A percentile compares a stretch with the other conserved stretches of the same genome.
Evolutionary conservation across 805 yeast species (phyloP).

Genomic region (Phaffomyces antillensis): DNA sequence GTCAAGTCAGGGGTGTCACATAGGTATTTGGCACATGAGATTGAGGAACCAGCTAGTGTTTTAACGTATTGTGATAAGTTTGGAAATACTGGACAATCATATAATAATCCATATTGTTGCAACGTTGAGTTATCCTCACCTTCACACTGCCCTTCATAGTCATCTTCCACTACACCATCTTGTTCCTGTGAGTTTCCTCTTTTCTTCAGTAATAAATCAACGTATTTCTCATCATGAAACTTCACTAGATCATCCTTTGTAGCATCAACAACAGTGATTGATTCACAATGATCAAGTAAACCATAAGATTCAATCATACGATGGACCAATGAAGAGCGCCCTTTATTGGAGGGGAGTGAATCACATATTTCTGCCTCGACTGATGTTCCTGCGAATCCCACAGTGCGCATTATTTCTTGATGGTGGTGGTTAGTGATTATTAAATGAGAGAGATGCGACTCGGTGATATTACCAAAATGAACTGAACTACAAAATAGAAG

Average conservation of each 20-base stretch:
- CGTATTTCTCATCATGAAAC: constrained; percentile 44
- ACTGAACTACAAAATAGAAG: neutral
- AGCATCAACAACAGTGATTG: constrained; percentile 24
- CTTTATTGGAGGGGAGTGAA: constrained; percentile 44
- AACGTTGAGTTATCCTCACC: constrained; percentile 6
- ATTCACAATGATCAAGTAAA: constrained; percentile 24
- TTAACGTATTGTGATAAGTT: constrained; percentile 42
- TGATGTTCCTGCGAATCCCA: constrained; percentile 1
- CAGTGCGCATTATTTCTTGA: neutral
- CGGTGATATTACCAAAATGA: neutral
- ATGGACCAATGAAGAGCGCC: constrained; percentile 40
- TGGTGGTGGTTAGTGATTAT: no score
- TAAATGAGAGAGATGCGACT: neutral
- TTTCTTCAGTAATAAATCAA: constrained; percentile 27
- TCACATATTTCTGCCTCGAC: constrained; percentile 25
- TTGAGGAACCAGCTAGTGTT: constrained; percentile 49
- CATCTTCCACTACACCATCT: constrained; percentile 3
- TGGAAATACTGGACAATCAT: constrained; percentile 63
- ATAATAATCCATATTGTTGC: constrained; percentile 39
- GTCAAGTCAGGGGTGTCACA: constrained; percentile 11
- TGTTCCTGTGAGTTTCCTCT: neutral
- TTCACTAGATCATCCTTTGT: constrained; percentile 31
- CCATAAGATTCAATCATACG: constrained; percentile 36
- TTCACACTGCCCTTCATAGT: neutral
- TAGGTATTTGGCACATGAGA: constrained; percentile 37